Evolutionary conservation across 352 stramenopile genomes (phyloP).

Genomic region (Pythium chondricola): DNA sequence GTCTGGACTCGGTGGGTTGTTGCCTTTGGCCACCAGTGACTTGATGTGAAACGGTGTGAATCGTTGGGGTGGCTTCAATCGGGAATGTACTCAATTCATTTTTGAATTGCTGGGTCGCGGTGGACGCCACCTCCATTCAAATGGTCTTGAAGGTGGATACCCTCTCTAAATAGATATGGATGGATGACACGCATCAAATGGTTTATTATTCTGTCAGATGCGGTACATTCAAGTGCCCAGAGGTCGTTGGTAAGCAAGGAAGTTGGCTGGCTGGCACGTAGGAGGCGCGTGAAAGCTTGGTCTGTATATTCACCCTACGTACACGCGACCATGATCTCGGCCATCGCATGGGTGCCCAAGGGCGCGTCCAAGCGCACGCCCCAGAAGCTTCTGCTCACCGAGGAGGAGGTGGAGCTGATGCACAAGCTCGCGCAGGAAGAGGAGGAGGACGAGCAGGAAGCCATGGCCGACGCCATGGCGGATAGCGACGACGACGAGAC

Average conservation of each 20-base stretch:
- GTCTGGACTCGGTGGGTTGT: conserved; percentile 2
- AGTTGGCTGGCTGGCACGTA: conserved; percentile 20
- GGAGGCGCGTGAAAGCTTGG: neutral
- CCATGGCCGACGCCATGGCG: conserved; percentile 47
- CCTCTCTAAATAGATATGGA: conserved; percentile 11
- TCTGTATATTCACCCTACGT: neutral
- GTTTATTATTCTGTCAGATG: conserved; percentile 13
- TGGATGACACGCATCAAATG: conserved; percentile 13
- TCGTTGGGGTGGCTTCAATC: too few relatives aligned
- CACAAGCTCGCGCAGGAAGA: conserved; percentile 69
- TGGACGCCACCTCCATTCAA: conserved; percentile 18
- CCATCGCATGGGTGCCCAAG: conserved; percentile 50
- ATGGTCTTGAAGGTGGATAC: conserved; percentile 1
- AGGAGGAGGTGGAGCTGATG: conserved; percentile 79
- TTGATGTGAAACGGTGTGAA: conserved; percentile 28
- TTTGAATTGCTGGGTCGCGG: too few relatives aligned
- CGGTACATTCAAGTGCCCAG: conserved; percentile 9
- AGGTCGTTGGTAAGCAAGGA: conserved; percentile 8
- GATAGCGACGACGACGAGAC: conserved; percentile 31
- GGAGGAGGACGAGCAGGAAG: conserved; percentile 50
- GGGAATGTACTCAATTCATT: too few relatives aligned
- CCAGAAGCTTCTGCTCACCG: conserved; percentile 83
- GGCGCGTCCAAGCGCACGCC: conserved; percentile 55
- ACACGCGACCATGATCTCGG: conserved; percentile 41
- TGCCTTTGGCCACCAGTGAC: conserved; percentile 7